Evolutionary conservation across 352 stramenopile genomes (phyloP).

Genomic region (Globisporangium nodosum): DNA sequence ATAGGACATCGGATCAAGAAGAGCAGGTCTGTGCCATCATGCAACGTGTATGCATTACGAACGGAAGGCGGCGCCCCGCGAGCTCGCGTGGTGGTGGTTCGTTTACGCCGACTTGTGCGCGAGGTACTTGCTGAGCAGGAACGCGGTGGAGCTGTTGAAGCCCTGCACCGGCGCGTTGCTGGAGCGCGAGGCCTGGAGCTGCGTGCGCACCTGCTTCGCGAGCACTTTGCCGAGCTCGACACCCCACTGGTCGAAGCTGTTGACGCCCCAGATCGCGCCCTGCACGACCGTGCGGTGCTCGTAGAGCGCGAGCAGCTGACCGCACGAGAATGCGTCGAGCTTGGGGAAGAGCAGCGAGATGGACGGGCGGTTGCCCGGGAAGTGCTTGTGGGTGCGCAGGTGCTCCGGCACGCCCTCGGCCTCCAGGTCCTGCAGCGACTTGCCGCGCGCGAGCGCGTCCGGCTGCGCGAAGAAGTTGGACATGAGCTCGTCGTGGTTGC

Average conservation of each 20-base stretch:
- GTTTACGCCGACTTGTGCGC: constrained; percentile 44
- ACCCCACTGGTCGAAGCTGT: constrained; percentile 98
- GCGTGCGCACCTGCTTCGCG: constrained; percentile 91
- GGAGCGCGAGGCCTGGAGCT: constrained; percentile 81
- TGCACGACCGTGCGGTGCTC: constrained; percentile 97
- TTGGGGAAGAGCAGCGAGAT: constrained; percentile 95
- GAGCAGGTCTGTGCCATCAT: too few relatives aligned
- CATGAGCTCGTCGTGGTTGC: constrained; percentile 99
- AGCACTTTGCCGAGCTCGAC: constrained; percentile 98
- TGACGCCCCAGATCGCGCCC: constrained; percentile 98
- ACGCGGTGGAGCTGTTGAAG: constrained; percentile 93
- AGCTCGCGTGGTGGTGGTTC: background rate
- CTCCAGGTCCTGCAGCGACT: constrained; percentile 92
- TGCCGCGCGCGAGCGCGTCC: constrained; percentile 96
- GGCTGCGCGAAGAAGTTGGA: constrained; percentile 99
- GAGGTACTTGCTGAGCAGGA: constrained; percentile 92
- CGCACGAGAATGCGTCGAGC: constrained; percentile 93
- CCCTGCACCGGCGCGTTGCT: constrained; percentile 79
- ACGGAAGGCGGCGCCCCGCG: background rate
- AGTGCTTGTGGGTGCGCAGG: constrained; percentile 94
- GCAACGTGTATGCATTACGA: background rate
- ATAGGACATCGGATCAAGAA: background rate
- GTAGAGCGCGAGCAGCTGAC: constrained; percentile 97
- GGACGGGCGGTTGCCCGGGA: constrained; percentile 97
- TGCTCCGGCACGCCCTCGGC: constrained; percentile 91